Evolutionary conservation across 2,329 filamentous ascomycete species (phyloP).

Genomic region (Colletotrichum filicis): DNA sequence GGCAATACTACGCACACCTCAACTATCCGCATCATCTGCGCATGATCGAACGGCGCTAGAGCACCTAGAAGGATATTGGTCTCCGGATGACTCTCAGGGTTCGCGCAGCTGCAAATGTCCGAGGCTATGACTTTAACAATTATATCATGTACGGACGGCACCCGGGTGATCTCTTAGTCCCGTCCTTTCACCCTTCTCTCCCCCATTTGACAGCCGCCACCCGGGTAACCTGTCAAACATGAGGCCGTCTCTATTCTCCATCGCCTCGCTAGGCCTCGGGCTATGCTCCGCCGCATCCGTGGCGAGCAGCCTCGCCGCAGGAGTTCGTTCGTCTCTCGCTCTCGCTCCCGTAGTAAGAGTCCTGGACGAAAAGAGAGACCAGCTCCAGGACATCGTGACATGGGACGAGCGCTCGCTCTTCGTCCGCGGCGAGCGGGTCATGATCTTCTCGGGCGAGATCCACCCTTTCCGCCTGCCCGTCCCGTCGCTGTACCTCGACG

Average conservation of each 20-base stretch:
- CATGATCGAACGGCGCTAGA: not conserved
- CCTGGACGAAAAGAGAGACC: slow-evolving; percentile 38
- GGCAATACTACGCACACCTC: not conserved
- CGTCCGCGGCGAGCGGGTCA: slow-evolving; percentile 74
- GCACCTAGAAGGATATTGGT: not conserved
- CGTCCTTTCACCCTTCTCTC: not conserved
- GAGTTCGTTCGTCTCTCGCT: slow-evolving; percentile 8
- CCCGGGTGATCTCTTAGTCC: not conserved
- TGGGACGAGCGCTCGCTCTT: slow-evolving; percentile 80
- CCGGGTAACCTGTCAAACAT: slow-evolving; percentile 29
- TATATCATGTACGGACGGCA: not conserved
- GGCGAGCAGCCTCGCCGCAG: slow-evolving; percentile 7
- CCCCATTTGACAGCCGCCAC: not conserved
- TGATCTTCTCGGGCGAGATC: slow-evolving; percentile 79
- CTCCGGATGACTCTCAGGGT: not conserved
- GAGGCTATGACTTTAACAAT: not conserved
- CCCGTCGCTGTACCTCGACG: slow-evolving; percentile 68
- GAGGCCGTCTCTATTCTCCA: slow-evolving; percentile 33
- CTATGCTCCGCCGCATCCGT: slow-evolving; percentile 35
- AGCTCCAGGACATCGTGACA: slow-evolving; percentile 60
- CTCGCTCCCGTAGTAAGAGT: slow-evolving; percentile 35
- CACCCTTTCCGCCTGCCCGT: slow-evolving; percentile 71
- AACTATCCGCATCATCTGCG: not conserved
- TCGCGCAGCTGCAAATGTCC: not conserved
- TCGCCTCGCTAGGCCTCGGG: slow-evolving; percentile 29